These are phyloP conservation scores for Nakazawaea molendinolei DNA, from an alignment of 805 yeast species.

Conservation along the genomic window DNA sequence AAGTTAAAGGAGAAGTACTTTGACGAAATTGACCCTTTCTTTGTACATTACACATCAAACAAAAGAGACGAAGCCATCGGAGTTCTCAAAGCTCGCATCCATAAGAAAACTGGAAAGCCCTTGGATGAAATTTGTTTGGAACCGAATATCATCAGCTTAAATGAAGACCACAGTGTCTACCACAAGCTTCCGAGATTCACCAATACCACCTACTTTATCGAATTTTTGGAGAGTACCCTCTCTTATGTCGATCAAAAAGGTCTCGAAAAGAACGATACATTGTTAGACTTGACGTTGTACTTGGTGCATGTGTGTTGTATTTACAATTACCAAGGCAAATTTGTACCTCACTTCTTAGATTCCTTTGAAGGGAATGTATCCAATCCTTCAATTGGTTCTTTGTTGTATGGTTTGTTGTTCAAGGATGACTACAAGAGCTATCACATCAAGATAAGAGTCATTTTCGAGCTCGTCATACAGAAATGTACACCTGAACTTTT, in stretches of 20 bases:
- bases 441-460: conserved; percentile 52
- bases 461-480: conserved; percentile 28
- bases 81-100: conserved; percentile 44
- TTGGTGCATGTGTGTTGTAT: conserved; percentile 57
- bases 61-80: conserved; percentile 79
- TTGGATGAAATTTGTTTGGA: conserved; percentile 46
- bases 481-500: conserved; percentile 19
- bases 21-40: conserved; percentile 70
- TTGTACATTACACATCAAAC: conserved; percentile 69
- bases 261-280: conserved; percentile 41
- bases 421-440: conserved; percentile 33
- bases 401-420: conserved; percentile 33
- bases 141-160: conserved; percentile 40
- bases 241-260: conserved; percentile 29
- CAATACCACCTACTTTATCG: conserved; percentile 43
- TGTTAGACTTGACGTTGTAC: conserved; percentile 56
- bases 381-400: conserved; percentile 22
- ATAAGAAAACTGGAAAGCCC: conserved; percentile 31
- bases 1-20: conserved; percentile 52
- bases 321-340: conserved; percentile 26
- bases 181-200: conserved; percentile 43
- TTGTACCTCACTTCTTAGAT: conserved; percentile 10
- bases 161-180: conserved; percentile 25
- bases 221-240: conserved; percentile 45
- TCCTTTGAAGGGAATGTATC: not conserved